These are phyloP conservation scores for Plasmodium malariae DNA, from an alignment of 169 alveolate genomes.

Conservation along the genomic window DNA sequence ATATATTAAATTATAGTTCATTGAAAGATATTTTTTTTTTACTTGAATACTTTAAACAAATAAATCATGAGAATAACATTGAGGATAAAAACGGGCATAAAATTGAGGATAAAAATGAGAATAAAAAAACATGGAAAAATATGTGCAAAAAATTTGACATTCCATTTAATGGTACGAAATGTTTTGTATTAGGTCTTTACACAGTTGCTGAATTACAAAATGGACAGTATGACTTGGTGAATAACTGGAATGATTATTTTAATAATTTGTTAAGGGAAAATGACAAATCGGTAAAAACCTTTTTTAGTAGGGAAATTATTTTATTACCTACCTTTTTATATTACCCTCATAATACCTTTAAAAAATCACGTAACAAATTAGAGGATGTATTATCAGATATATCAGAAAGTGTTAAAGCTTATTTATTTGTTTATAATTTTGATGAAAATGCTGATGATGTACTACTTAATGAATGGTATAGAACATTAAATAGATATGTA, in stretches of 20 bases:
- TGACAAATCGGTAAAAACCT: background rate
- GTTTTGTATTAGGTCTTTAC: constrained; percentile 70
- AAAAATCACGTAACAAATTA: background rate
- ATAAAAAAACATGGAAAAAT: constrained; percentile 37
- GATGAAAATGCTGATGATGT: constrained; percentile 32
- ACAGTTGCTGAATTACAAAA: constrained; percentile 19
- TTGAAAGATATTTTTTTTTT: constrained; percentile 58
- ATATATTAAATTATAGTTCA: constrained; percentile 28
- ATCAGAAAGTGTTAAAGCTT: constrained; percentile 16
- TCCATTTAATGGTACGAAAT: constrained; percentile 33
- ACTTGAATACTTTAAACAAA: constrained; percentile 38
- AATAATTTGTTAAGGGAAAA: background rate
- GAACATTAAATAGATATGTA: constrained; percentile 7
- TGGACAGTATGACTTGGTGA: constrained; percentile 13
- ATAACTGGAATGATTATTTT: constrained; percentile 22
- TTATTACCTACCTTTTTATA: constrained; percentile 63
- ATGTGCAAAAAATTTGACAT: constrained; percentile 45
- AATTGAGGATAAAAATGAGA: background rate
- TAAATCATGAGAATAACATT: no score
- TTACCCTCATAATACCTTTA: constrained; percentile 24
- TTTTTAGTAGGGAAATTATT: constrained; percentile 30
- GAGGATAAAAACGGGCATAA: no score
- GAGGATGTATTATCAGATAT: constrained; percentile 10
- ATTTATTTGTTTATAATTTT: constrained; percentile 46
- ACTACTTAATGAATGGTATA: constrained; percentile 37